These are phyloP conservation scores for Aureobasidium uvarum DNA, from an alignment of 2,329 filamentous ascomycete genomes.

Conservation along the genomic window DNA sequence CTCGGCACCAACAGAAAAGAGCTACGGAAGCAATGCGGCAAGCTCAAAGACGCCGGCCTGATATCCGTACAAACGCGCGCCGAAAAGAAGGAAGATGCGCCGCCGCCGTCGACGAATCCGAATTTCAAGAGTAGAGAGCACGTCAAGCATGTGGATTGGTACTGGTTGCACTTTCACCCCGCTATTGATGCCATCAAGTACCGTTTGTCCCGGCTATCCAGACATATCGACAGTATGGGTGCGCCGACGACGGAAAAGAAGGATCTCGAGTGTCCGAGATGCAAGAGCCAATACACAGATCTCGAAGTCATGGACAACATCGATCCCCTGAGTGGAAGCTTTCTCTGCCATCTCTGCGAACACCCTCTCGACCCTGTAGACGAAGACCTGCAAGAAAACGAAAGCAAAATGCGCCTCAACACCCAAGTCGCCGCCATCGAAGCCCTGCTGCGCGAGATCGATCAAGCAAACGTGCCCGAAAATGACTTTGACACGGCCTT, in stretches of 20 bases:
- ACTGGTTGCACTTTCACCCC: constrained; percentile 92
- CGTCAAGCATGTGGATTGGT: constrained; percentile 68
- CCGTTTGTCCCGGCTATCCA: constrained; percentile 82
- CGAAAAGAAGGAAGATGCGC: constrained; percentile 39
- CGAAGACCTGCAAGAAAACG: constrained; percentile 60
- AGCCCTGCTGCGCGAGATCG: constrained; percentile 72
- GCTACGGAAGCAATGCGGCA: constrained; percentile 83
- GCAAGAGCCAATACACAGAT: constrained; percentile 81
- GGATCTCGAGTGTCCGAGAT: constrained; percentile 81
- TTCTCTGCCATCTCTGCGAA: constrained; percentile 78
- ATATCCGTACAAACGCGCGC: constrained; percentile 67
- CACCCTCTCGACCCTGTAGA: constrained; percentile 60
- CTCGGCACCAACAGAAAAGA: constrained; percentile 90
- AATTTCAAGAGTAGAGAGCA: constrained; percentile 39
- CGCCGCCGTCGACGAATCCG: constrained; percentile 27
- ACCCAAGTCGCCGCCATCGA: constrained; percentile 77
- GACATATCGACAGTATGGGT: constrained; percentile 80
- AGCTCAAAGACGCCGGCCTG: constrained; percentile 81
- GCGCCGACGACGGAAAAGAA: constrained; percentile 79
- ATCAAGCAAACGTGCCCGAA: constrained; percentile 68
- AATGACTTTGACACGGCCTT: constrained; percentile 71
- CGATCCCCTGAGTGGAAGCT: constrained; percentile 54
- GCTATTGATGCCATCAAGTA: constrained; percentile 97
- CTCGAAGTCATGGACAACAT: constrained; percentile 83
- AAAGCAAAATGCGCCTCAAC: constrained; percentile 72